Evolutionary conservation across 1,284 basidiomycete species (phyloP).

Genomic region (Apiotrichum veenhuisii): DNA sequence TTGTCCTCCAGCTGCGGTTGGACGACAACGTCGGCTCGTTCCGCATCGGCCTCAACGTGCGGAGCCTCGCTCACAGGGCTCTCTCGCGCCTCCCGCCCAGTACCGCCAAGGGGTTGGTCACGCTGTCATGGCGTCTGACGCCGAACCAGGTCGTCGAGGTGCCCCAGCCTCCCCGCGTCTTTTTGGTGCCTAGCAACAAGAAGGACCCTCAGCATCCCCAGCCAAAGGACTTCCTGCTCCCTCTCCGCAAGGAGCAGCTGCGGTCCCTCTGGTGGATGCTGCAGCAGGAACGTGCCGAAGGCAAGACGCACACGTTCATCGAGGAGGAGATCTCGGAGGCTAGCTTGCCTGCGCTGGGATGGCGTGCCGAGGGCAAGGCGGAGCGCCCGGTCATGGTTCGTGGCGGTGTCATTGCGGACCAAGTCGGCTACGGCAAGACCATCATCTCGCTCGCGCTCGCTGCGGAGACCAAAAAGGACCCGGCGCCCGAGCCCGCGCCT

Average conservation of each 20-base stretch:
- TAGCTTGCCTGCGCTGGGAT: constrained; percentile 74
- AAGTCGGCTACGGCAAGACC: constrained; percentile 95
- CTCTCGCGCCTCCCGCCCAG: constrained; percentile 68
- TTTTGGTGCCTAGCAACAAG: constrained; percentile 72
- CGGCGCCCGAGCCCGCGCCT: constrained; percentile 52
- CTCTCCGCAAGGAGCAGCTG: constrained; percentile 76
- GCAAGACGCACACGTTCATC: constrained; percentile 63
- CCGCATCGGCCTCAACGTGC: constrained; percentile 80
- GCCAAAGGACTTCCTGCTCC: constrained; percentile 67
- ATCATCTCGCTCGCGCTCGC: constrained; percentile 89
- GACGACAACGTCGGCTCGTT: constrained; percentile 61
- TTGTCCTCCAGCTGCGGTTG: constrained; percentile 80
- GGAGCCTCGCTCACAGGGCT: constrained; percentile 83
- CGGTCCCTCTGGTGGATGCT: constrained; percentile 94
- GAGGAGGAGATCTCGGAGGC: constrained; percentile 95
- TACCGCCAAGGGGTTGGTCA: constrained; percentile 54
- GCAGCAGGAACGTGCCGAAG: constrained; percentile 64
- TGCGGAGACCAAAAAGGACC: constrained; percentile 56
- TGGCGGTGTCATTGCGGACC: constrained; percentile 90
- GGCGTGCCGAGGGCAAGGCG: constrained; percentile 88
- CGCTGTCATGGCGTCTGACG: constrained; percentile 73
- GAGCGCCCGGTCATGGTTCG: constrained; percentile 69
- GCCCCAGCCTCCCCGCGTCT: constrained; percentile 54
- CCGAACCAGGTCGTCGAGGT: constrained; percentile 53
- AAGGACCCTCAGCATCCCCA: constrained; percentile 68